phyloP scores from a whole-genome alignment of 2,329 filamentous ascomycete species.

The Colletotrichum magnum region DNA sequence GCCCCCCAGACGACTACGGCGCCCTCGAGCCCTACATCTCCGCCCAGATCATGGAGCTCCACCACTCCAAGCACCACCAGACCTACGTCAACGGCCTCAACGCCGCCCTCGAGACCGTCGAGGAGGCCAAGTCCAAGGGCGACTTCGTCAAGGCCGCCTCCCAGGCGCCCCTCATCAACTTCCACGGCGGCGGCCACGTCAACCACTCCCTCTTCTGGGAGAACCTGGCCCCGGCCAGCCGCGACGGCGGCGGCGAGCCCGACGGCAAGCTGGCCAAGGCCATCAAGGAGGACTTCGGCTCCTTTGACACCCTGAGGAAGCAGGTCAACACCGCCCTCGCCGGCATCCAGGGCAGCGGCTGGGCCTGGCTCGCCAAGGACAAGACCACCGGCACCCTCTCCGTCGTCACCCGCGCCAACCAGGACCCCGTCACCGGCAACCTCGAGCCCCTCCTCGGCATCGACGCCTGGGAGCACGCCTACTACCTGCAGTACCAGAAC shows the following conservation, averaged over 20 bases:
- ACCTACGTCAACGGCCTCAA: constrained; percentile 95
- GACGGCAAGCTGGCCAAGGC: constrained; percentile 73
- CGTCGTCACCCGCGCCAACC: constrained; percentile 83
- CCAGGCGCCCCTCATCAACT: constrained; percentile 74
- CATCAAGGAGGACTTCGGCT: constrained; percentile 78
- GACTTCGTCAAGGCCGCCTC: constrained; percentile 66
- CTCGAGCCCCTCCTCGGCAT: constrained; percentile 88
- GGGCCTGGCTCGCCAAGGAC: constrained; percentile 90
- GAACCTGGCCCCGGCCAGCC: constrained; percentile 79
- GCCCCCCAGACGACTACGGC: constrained; percentile 87
- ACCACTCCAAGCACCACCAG: constrained; percentile 95
- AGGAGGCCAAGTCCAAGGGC: constrained; percentile 74
- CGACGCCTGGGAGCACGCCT: constrained; percentile 97
- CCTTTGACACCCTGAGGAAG: constrained; percentile 74
- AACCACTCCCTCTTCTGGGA: constrained; percentile 93
- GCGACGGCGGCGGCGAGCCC: constrained; percentile 73
- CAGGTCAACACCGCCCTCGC: constrained; percentile 79
- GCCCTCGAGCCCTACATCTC: constrained; percentile 90
- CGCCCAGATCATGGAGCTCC: constrained; percentile 95
- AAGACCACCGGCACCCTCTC: constrained; percentile 72
- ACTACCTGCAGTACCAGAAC: constrained; percentile 97
- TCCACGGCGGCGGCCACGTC: constrained; percentile 88
- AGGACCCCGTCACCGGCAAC: constrained; percentile 89
- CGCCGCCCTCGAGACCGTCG: constrained; percentile 80
- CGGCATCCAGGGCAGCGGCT: constrained; percentile 87